Percentiles rank a stretch among this genome's conserved stretches.
Conservation (phyloP, 78 protist genomes). For the Thecamonas trahens region DNA sequence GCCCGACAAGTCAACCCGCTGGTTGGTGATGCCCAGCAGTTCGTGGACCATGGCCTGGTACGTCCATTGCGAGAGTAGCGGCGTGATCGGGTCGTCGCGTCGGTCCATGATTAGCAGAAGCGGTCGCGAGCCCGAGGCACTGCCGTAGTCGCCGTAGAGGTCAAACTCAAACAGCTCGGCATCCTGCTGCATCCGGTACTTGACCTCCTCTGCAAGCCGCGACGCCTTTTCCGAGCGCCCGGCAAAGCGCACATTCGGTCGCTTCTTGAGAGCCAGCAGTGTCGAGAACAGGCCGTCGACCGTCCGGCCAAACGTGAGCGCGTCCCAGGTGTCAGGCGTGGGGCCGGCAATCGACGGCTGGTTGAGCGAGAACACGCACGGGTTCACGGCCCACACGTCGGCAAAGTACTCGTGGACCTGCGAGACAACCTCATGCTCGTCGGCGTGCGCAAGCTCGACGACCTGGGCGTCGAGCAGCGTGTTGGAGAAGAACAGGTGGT, state of each 20-base stretch:
- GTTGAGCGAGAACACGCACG: slow-evolving; percentile 53
- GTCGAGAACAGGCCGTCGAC: slow-evolving; percentile 13
- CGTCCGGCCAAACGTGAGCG: neutral
- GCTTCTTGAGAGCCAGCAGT: slow-evolving; percentile 36
- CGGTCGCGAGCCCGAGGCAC: neutral
- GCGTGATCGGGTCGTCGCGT: slow-evolving; percentile 90
- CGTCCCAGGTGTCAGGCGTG: neutral
- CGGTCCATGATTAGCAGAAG: slow-evolving; percentile 83
- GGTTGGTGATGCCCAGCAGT: slow-evolving; percentile 67
- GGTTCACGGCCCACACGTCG: slow-evolving; percentile 75
- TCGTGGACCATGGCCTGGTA: slow-evolving; percentile 97
- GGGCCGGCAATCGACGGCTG: neutral
- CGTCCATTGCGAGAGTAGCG: slow-evolving; percentile 88
- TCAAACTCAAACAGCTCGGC: slow-evolving; percentile 67
- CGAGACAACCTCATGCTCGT: slow-evolving; percentile 67
- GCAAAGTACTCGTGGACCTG: slow-evolving; percentile 79
- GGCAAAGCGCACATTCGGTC: slow-evolving; percentile 7
- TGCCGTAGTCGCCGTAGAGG: neutral
- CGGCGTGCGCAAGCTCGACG: slow-evolving; percentile 78
- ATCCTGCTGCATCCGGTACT: slow-evolving; percentile 30
- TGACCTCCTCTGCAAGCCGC: slow-evolving; percentile 23
- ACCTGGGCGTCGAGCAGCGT: slow-evolving; percentile 17
- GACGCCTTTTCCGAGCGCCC: neutral
- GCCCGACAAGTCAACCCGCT: slow-evolving; percentile 46
- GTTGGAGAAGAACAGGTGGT: slow-evolving; percentile 86